Evolutionary conservation across 139 green algal genomes (phyloP), one percentile per base, ranked within the genome.

Genomic region (Mychonastes homosphaera): DNA sequence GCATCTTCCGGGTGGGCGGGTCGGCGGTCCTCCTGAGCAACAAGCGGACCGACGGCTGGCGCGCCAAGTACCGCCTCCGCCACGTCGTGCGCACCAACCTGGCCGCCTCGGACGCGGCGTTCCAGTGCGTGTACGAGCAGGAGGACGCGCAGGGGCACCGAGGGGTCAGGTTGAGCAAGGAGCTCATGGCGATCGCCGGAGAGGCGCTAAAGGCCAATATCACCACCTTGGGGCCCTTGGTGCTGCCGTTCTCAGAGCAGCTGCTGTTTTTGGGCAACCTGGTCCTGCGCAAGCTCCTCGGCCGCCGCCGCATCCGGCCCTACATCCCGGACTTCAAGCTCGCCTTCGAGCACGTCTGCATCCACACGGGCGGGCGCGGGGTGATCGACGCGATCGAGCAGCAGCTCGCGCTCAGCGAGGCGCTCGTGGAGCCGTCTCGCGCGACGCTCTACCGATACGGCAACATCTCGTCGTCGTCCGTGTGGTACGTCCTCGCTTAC

Each of bases 291-390:
- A 94, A 94, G 73, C 53, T 91, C 35, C 36, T 67, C 23, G 61
- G 61, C 50, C 30, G 6, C n/a, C 23, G 58, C 59, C 70, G 68
- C 29, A 56, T 84, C 16, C 73, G 69, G 53, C 68, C 87, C 10
- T 98, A 98, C 79, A 95, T 98, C 63, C 91, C 91, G 0, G 86
- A 98, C 80, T 98, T 98, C 79, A 95, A 94, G 73, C 79, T 90
- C 8, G 91, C 91, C 2, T 98, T 98, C 63, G 84, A 97, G 70
- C 89, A 96, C 69, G 87, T 98, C 56, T 98, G 91, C 81, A 98
- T 98, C 58, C 90, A 97, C 81, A 96, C 90, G 0, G 88, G 84
- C 49, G 90, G 90, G 3, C 75, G 87, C 12, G 89, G 79, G 18
- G 89, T 96, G 15, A 88, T 97, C 33, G 89, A 96, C 49, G 91